Evolutionary conservation across 139 green algal species (phyloP), one percentile per base, ranked within the genome.

Genomic region (Picochlorum sp.): DNA sequence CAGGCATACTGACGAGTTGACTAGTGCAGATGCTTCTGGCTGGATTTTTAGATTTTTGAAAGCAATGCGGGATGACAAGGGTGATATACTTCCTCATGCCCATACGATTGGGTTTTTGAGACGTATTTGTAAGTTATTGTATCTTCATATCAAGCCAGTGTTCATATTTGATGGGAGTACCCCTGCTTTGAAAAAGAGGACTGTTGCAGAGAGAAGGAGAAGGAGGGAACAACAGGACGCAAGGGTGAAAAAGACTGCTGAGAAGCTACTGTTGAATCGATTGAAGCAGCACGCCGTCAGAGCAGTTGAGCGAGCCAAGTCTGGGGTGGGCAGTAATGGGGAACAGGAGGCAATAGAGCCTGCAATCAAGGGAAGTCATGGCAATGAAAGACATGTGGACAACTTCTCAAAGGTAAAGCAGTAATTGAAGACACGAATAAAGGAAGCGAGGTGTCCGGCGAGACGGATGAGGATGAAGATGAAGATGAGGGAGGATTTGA

Each of bases 81-180:
- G 94, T 1, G 92, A 98, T 34, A 81, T 95, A 73, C 65, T 99
- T 18, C 77, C 65, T 4, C 95, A 97, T 57, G 94, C 94, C 1
- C 94, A 98, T 76, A 62, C 98, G 32, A 68, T 93, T 41, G 94
- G 94, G 34, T 99, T 99, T 76, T 96, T 99, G 73, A 72, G 88
- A 4, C 69, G 94, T 24, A 96, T 98, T 57, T 96, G 86, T 83
- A 88, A 88, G 71, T 76, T 99, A 65, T 76, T 99, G 20, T 97
- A 90, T 79, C 86, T 97, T 68, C 74, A 81, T 6, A 85, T 98
- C 0, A 79, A 79, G 4, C 94, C 94, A 16, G 84, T 99, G 3
- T 98, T 99, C 70, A 89, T 99, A 28, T 99, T 99, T 80, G 94
- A 99, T 67, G 94, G 94, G 50, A 82, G 77, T 41, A 96, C 91